phyloP scores from a whole-genome alignment of 2,329 filamentous ascomycete species.

The Paradendryphiella salina region DNA sequence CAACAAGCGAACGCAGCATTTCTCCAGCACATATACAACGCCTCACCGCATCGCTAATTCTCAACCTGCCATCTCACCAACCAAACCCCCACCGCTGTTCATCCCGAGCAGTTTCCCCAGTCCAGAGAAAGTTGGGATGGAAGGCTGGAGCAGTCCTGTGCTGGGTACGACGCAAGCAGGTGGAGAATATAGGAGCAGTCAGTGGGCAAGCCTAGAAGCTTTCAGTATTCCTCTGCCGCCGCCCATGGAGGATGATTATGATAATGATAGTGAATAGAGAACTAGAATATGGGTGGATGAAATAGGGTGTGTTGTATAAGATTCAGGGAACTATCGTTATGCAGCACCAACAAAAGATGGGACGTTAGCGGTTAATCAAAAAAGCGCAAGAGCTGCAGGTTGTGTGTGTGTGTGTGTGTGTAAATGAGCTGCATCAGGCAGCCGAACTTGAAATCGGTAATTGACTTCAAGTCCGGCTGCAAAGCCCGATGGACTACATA shows the following conservation, averaged over 20 bases:
- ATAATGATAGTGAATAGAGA: slow-evolving; percentile 11
- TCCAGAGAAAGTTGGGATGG: slow-evolving; percentile 24
- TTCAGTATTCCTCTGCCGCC: slow-evolving; percentile 42
- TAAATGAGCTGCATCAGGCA: slow-evolving; percentile 3
- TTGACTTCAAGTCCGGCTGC: slow-evolving; percentile 20
- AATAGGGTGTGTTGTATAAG: too few relatives aligned
- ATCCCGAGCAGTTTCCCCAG: slow-evolving; percentile 44
- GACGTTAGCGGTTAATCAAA: too few relatives aligned
- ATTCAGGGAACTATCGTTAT: too few relatives aligned
- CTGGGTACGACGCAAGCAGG: slow-evolving; percentile 17
- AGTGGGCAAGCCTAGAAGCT: slow-evolving; percentile 33
- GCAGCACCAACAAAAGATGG: too few relatives aligned
- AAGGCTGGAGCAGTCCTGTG: slow-evolving; percentile 36
- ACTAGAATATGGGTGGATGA: too few relatives aligned
- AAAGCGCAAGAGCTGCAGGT: too few relatives aligned
- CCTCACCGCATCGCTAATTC: slow-evolving; percentile 28
- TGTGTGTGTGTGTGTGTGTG: too few relatives aligned
- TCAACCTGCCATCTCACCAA: slow-evolving; percentile 26
- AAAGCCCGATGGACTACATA: slow-evolving; percentile 4
- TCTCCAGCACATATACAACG: slow-evolving; percentile 26
- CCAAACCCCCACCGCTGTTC: slow-evolving; percentile 35
- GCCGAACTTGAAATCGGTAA: slow-evolving; percentile 7
- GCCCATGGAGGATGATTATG: slow-evolving; percentile 11
- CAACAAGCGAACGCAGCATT: slow-evolving; percentile 18
- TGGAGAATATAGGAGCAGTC: slow-evolving; percentile 15